These are phyloP conservation scores for Senna siamea DNA, from an alignment of 306 rosid genomes.

Conservation along the genomic window DNA sequence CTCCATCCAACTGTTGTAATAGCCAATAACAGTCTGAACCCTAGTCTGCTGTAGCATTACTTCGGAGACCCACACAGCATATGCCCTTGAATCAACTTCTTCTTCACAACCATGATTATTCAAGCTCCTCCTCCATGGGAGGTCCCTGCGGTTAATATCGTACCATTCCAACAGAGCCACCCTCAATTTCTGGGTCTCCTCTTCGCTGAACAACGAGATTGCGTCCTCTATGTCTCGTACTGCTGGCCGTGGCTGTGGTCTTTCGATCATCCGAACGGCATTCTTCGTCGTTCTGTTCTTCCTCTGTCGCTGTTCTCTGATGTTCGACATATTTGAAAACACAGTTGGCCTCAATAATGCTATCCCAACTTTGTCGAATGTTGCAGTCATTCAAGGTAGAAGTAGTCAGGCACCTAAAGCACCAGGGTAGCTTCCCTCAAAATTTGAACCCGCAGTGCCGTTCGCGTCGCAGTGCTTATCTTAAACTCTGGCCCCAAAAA, in stretches of 20 bases:
- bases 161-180: constrained; percentile 71
- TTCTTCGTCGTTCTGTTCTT: not conserved
- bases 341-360: constrained; percentile 14
- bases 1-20: constrained; percentile 78
- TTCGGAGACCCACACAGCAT: constrained; percentile 93
- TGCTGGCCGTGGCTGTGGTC: not conserved
- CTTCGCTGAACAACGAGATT: constrained; percentile 46
- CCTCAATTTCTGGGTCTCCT: constrained; percentile 54
- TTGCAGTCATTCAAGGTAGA: not conserved
- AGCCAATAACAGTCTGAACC: constrained; percentile 81
- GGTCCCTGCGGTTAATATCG: constrained; percentile 68
- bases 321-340: constrained; percentile 42
- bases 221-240: constrained; percentile 70
- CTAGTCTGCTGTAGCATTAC: constrained; percentile 91
- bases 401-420: not conserved
- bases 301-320: not conserved
- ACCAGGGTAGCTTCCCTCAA: not conserved
- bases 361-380: not conserved
- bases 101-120: constrained; percentile 16
- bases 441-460: not conserved
- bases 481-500: too few relatives aligned
- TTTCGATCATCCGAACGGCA: constrained; percentile 11
- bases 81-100: constrained; percentile 54
- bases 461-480: too few relatives aligned
- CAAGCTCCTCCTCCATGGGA: constrained; percentile 74